phyloP scores from a whole-genome alignment of 2,329 filamentous ascomycete species.

The Neopestalotiopsis sp. region DNA sequence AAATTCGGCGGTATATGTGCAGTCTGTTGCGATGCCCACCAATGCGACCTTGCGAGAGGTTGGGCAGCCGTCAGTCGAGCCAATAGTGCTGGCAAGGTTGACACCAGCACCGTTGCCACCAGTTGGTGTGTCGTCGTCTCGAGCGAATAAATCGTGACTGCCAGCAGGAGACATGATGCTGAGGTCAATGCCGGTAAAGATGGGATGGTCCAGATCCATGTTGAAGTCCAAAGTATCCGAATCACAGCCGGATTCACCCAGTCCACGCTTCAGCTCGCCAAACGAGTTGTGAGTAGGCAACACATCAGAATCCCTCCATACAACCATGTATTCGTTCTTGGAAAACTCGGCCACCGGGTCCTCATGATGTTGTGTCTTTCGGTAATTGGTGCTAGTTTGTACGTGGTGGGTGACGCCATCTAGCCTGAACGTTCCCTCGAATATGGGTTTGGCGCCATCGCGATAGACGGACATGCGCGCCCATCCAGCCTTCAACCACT shows the following conservation, averaged over 20 bases:
- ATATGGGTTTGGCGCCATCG: slow-evolving; percentile 81
- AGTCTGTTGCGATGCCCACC: slow-evolving; percentile 91
- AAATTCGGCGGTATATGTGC: slow-evolving; percentile 81
- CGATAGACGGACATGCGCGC: slow-evolving; percentile 78
- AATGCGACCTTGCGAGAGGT: slow-evolving; percentile 89
- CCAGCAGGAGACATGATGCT: slow-evolving; percentile 65
- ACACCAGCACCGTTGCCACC: slow-evolving; percentile 80
- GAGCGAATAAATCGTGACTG: slow-evolving; percentile 72
- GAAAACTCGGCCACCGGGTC: slow-evolving; percentile 71
- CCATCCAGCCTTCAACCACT: slow-evolving; percentile 87
- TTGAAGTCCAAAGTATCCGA: slow-evolving; percentile 86
- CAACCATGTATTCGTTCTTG: slow-evolving; percentile 78
- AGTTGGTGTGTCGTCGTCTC: slow-evolving; percentile 71
- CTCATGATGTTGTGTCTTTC: slow-evolving; percentile 69
- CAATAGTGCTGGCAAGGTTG: slow-evolving; percentile 80
- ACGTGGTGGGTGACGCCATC: slow-evolving; percentile 86
- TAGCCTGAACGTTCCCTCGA: slow-evolving; percentile 88
- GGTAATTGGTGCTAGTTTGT: slow-evolving; percentile 76
- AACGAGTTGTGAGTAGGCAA: slow-evolving; percentile 47
- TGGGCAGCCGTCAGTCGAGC: slow-evolving; percentile 83
- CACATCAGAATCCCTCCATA: slow-evolving; percentile 93
- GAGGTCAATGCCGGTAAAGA: slow-evolving; percentile 60
- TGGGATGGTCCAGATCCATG: slow-evolving; percentile 70
- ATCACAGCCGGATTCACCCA: slow-evolving; percentile 62
- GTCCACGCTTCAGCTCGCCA: slow-evolving; percentile 67